Percentiles rank a stretch among this genome's conserved stretches.
Evolutionary conservation across 2,329 filamentous ascomycete genomes (phyloP).

Genomic region (Ophiostoma sp.): DNA sequence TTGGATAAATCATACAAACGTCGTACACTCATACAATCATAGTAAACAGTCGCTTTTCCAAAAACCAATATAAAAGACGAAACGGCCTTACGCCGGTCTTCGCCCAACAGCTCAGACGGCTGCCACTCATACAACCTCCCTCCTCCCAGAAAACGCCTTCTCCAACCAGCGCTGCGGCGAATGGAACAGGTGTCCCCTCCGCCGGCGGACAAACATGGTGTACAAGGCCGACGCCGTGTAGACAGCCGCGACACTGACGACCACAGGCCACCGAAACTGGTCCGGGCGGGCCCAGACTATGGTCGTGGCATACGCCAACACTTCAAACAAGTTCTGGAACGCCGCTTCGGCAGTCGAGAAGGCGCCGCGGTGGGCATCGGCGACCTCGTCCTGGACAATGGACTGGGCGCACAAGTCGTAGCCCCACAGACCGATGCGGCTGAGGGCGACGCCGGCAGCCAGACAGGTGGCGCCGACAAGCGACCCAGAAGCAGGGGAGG

Average conservation of each 20-base stretch:
- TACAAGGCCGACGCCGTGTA: slow-evolving; percentile 52
- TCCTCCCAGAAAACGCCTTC: slow-evolving; percentile 16
- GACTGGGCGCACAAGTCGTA: slow-evolving; percentile 62
- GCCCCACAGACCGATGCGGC: slow-evolving; percentile 61
- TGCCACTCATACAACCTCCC: neutral
- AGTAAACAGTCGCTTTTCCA: neutral
- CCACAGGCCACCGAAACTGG: slow-evolving; percentile 64
- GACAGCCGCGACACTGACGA: slow-evolving; percentile 58
- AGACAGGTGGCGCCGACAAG: slow-evolving; percentile 49
- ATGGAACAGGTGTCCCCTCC: slow-evolving; percentile 63
- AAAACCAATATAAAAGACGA: too few species aligned
- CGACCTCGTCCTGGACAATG: slow-evolving; percentile 62
- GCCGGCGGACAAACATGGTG: slow-evolving; percentile 55
- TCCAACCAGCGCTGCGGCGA: slow-evolving; percentile 32
- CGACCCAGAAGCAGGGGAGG: slow-evolving; percentile 29
- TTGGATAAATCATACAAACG: neutral
- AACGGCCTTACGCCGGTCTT: too few species aligned
- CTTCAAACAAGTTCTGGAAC: slow-evolving; percentile 69
- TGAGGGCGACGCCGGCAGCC: slow-evolving; percentile 53
- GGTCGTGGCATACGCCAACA: slow-evolving; percentile 65
- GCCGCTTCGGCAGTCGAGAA: slow-evolving; percentile 70
- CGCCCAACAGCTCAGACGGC: too few species aligned
- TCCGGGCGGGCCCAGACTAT: slow-evolving; percentile 63
- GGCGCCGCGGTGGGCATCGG: slow-evolving; percentile 57
- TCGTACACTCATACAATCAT: neutral